Base-by-base conservation (phyloP, 2,329 filamentous ascomycete species). In the Aulographum hederae region DNA sequence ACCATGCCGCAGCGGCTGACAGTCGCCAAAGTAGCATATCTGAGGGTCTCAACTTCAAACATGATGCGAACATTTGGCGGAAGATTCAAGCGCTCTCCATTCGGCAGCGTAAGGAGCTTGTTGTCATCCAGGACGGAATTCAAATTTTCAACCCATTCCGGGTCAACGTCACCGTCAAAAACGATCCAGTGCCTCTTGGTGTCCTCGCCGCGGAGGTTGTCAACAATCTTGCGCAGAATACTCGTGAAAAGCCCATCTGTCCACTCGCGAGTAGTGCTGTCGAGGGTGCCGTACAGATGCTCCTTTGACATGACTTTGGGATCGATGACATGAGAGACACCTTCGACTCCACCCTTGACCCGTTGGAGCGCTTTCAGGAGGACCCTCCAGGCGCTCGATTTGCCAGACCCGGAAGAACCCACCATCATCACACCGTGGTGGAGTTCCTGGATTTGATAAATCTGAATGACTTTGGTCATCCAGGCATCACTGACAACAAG, bases 361-460 rank as follows among this genome's bases (percentile, higher is more conserved):
- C 78, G 73, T 46, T 95, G 86, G 36, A 98, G 59, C 12, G 91
- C 89, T 46, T 91, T 79, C 14, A 98, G 67, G 32, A 99, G 65
- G 26, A 92, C 73, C 46, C 80, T 84, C 89, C 91, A 99, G 4
- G 89, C 80, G 2, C 79, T 74, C 26, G 89, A 94, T 58, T 99
- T 99, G 49, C 91, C 91, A 28, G 86, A 78, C n/a, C 91, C 89
- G 18, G 91, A 94, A 47, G 81, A 84, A 39, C 89, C 89, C 6
- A 99, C 89, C 89, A 98, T 95, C 91, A 99, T 99, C 18, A 99
- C 89, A 76, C 89, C 89, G 44, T 99, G 89, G 47, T 99, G 89
- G 36, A 98, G 84, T 41, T 76, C 79, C 54, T 95, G 89, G 39
- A 99, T 99, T 53, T 99, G 89, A 52, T 93, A 95, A 2, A 98